Base-by-base conservation (phyloP, 1,139 yeast species). In the Eremothecium coryli region DNA sequence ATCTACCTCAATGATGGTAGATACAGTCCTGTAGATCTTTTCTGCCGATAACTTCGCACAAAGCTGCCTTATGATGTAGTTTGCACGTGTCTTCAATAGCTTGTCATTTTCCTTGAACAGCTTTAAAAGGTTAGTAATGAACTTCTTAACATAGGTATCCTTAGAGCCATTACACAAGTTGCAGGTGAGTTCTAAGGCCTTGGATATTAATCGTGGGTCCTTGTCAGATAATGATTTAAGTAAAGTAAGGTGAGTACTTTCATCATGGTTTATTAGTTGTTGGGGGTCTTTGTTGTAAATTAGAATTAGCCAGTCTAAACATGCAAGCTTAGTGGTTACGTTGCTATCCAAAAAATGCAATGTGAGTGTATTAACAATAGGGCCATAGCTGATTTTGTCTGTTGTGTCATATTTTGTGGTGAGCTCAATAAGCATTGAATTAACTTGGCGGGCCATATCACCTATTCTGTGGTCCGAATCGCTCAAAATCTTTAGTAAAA, bases 261-360 rank as follows among this genome's bases (percentile, higher is more conserved):
- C 82, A 40, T 71, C 69, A 36, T 61, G 78, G 52, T 67, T 75
- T 45, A 72, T 66, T 49, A 74, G 72, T 48, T 72, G 68, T 18
- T 70, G 61, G 0, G 93, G 84, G 28, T 80, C 80, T 45, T 77
- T 77, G 22, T 76, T 70, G 50, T 88, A 93, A 30, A 93, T 66
- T 68, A 85, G 76, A 17, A 79, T 77, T 23, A 93, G 65, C 98
- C 98, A 93, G 45, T 88, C 95, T 30, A 93, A 64, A 13, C 93
- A 82, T 0, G 93, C 86, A 13, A 86, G 70, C 43, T 93, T 67
- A 0, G 96, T 82, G 23, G 79, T 74, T 44, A 85, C 95, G 46
- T 84, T 80, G 38, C 78, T 82, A 44, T 72, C 75, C 39, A 73
- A 58, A 40, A 79, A 73, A 44, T 77, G 82, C 22, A 72, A 47